Percentiles rank a stretch among this genome's conserved stretches.
Conservation (phyloP, 2,329 filamentous ascomycete genomes). For the Colletotrichum spaethianum region DNA sequence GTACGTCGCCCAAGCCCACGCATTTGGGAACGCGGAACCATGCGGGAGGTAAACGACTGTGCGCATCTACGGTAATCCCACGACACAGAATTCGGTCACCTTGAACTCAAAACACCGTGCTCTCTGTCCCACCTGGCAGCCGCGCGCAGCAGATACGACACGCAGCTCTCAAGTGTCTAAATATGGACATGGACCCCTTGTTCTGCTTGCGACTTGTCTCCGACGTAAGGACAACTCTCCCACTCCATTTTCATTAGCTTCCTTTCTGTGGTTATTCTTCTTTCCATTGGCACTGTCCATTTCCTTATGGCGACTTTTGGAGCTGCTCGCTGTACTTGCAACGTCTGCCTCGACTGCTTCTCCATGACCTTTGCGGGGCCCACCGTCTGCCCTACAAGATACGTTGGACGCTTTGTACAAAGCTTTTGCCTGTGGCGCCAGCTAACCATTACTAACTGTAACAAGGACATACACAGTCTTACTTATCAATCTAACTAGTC, state of each 20-base stretch:
- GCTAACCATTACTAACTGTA: no score
- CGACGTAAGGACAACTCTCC: slow-evolving; percentile 10
- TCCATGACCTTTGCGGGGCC: not conserved
- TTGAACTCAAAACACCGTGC: not conserved
- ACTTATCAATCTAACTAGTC: no score
- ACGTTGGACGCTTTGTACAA: no score
- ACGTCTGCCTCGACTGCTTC: not conserved
- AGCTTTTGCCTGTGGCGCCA: no score
- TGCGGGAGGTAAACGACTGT: no score
- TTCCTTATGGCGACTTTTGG: not conserved
- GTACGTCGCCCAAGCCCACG: no score
- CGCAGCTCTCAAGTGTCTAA: slow-evolving; percentile 16
- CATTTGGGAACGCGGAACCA: no score
- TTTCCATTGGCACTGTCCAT: no score
- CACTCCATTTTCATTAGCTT: not conserved
- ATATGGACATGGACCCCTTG: slow-evolving; percentile 16
- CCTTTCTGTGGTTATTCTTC: not conserved
- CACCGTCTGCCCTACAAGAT: not conserved
- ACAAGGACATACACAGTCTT: no score
- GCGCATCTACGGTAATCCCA: no score
- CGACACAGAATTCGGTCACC: no score
- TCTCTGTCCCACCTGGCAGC: not conserved
- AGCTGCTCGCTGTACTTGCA: not conserved
- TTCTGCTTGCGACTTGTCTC: slow-evolving; percentile 13
- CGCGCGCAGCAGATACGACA: not conserved